Evolutionary conservation across 2,329 filamentous ascomycete genomes (phyloP), one percentile per base, ranked within the genome.

Genomic region (Fusarium odoratissimum): DNA sequence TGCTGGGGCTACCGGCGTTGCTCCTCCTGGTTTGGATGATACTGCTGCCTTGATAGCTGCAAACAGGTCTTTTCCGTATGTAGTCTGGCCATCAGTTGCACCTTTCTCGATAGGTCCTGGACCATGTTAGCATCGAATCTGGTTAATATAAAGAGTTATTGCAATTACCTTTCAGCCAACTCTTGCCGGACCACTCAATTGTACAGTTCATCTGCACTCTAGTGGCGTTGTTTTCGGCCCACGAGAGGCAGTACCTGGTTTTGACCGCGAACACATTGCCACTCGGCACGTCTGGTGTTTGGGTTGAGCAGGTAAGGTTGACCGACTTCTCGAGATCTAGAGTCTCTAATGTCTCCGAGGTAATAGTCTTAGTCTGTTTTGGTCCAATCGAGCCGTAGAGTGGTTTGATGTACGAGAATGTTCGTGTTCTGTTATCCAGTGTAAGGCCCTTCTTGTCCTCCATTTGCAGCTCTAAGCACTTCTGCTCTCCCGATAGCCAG

Each of bases 121-220:
- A 46, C 58, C 55, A 25, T 38, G 65, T 86, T 72, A 85, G 81
- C 55, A 66, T 54, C 30, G 16, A 23, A 33, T 31, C 16, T 42
- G 21, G 17, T n/a, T 28, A 28, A 28, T 17, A 28, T 30, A 19
- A n/a, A 48, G 42, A 49, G 38, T 14, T 1, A 54, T 33, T 49
- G n/a, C 10, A 79, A 86, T 80, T 85, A 97, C 95, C 94, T 85
- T 96, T 98, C 49, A 99, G 85, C 96, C 96, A 99, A 84, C 95
- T 98, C 87, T 98, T 99, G 76, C 95, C 95, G 7, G 92, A 92
- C 97, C 97, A 99, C 79, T 99, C 97, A 46, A 98, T 93, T 5
- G 91, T 92, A 80, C 94, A 98, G 74, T 92, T 98, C 84, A 95
- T 92, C 69, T 96, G 90, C 35, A 99, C 84, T 33, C 95, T 89